Evolutionary conservation across 768 basidiomycete genomes (phyloP), one percentile per base, ranked within the genome.

Genomic region (Suillus sp.): DNA sequence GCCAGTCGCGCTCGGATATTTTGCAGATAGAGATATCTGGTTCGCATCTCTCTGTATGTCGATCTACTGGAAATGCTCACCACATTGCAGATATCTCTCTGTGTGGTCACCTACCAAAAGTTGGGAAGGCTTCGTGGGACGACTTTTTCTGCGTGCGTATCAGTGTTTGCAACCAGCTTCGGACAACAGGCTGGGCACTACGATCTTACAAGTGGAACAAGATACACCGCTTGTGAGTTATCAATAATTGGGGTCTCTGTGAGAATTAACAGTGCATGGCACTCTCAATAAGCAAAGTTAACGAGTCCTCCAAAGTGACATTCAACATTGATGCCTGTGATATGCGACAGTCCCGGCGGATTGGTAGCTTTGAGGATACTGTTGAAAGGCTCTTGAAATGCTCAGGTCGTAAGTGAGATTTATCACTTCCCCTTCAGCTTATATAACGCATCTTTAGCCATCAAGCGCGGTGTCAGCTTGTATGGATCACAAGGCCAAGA

Each of bases 101-200:
- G 20, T 11, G 11, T n/a, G 51, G 51, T 11, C 32, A 53, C 20
- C 32, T 53, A 3, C 51, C 51, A 20, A 53, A 53, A 53, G 32
- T 53, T 6, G 51, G 51, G 20, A 34, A 0, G 11, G 13, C 11
- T n/a, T 53, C 32, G 6, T 53, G 20, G 51, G 51, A 53, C 20
- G 51, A 53, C 32, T 53, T 53, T 34, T 53, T 53, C 32, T n/a
- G 51, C 30, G 51, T 53, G 51, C 51, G 51, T 1, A 34, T 53
- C 32, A 13, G 51, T 34, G 51, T 34, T 53, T 34, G 32, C 51
- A n/a, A 35, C 20, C 51, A 53, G 32, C 20, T 53, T 30, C 30
- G 5, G 32, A 53, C 51, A 34, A 53, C 51, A n/a, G 51, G 51
- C 20, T 53, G 51, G 51, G 30, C 51, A n/a, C 34, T 53, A n/a